A percentile compares a stretch with the other conserved stretches of the same genome.
Evolutionary conservation across 179 eudicot genomes (phyloP).

Genomic region (Pouteria campechiana): DNA sequence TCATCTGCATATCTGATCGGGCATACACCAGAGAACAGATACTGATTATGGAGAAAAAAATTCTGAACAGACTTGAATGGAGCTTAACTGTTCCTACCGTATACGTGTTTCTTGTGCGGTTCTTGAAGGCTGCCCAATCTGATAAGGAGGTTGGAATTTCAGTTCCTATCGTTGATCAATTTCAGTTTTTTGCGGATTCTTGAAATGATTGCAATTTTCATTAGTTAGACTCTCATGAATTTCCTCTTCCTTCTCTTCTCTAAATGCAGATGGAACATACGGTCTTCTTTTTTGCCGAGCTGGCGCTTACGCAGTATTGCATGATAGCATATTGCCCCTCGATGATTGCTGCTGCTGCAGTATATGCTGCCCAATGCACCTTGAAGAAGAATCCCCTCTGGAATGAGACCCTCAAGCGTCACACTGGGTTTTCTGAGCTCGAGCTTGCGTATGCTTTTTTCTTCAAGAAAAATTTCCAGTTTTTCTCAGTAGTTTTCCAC

Average conservation of each 20-base stretch:
- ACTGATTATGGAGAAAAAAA: conserved; percentile 70
- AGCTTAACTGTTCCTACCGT: conserved; percentile 78
- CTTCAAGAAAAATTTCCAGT: neutral
- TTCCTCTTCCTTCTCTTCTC: neutral
- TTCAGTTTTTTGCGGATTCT: too few relatives aligned
- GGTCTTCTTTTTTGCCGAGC: conserved; percentile 67
- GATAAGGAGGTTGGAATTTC: conserved; percentile 80
- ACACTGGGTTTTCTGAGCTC: conserved; percentile 57
- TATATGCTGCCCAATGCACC: conserved; percentile 48
- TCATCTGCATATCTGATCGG: conserved; percentile 52
- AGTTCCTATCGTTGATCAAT: too few relatives aligned
- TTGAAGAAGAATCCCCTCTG: conserved; percentile 44
- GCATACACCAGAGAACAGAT: conserved; percentile 57
- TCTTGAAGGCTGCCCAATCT: conserved; percentile 58
- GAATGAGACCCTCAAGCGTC: conserved; percentile 59
- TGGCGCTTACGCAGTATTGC: conserved; percentile 44
- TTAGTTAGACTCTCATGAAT: neutral
- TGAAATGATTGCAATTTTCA: too few relatives aligned
- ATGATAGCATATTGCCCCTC: conserved; percentile 43
- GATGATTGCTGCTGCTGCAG: conserved; percentile 73
- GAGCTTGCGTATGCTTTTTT: conserved; percentile 32
- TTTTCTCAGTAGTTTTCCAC: neutral
- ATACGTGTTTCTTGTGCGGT: conserved; percentile 70
- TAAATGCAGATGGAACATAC: conserved; percentile 57
- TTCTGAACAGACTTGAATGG: conserved; percentile 66